A percentile compares a stretch with the other conserved stretches of the same genome.
Evolutionary conservation across 331 rosid genomes (phyloP).

Genomic region (Phaseolus coccineus): DNA sequence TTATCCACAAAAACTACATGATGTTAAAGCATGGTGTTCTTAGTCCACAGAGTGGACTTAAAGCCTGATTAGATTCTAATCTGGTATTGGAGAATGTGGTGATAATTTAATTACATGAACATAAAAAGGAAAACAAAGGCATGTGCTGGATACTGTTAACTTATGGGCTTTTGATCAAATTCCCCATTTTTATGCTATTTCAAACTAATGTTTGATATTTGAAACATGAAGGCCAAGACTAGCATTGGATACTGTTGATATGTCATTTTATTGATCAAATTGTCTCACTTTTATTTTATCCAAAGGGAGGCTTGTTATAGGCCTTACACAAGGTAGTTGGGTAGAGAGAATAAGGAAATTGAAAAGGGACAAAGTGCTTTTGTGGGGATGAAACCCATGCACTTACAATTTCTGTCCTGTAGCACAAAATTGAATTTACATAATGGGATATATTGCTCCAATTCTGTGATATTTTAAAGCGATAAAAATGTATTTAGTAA

Average conservation of each 20-base stretch:
- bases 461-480: too few species aligned
- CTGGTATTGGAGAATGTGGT: conserved; percentile 5
- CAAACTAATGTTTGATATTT: background rate
- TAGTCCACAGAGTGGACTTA: background rate
- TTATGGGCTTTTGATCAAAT: background rate
- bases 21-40: background rate
- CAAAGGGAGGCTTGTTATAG: background rate
- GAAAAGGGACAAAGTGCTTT: too few species aligned
- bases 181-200: too few species aligned
- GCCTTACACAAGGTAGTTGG: too few species aligned
- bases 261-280: background rate
- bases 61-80: too few species aligned
- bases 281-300: background rate
- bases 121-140: background rate
- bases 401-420: too few species aligned
- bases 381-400: too few species aligned
- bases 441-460: too few species aligned
- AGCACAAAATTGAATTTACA: too few species aligned
- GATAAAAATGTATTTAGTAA: too few species aligned
- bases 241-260: background rate
- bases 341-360: too few species aligned
- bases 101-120: background rate
- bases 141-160: background rate
- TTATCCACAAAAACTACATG: background rate
- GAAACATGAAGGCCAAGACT: background rate